phyloP scores from a whole-genome alignment of 2,329 filamentous ascomycete genomes.

The Penicillium nordicum region DNA sequence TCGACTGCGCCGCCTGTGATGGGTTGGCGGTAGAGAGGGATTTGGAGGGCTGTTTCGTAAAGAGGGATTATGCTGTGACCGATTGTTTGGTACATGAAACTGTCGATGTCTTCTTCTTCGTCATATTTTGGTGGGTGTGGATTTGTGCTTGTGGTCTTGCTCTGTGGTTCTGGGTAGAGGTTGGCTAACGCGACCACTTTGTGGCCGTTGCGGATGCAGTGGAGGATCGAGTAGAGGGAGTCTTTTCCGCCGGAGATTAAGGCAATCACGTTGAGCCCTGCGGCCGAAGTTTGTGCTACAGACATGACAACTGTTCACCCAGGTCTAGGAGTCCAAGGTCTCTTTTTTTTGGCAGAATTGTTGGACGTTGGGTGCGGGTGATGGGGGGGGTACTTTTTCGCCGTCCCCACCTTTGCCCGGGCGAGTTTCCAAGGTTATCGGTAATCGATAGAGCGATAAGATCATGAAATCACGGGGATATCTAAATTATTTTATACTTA shows the following conservation, averaged over 20 bases:
- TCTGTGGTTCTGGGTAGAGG: conserved; percentile 59
- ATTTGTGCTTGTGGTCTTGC: neutral
- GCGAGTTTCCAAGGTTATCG: conserved; percentile 1
- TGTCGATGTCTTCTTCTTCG: conserved; percentile 69
- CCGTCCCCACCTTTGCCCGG: conserved; percentile 5
- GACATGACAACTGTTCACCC: conserved; percentile 21
- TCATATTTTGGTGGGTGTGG: conserved; percentile 9
- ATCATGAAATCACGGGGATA: neutral
- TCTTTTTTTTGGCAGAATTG: conserved; percentile 1
- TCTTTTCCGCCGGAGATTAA: conserved; percentile 96
- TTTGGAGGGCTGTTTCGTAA: conserved; percentile 71
- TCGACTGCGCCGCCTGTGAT: conserved; percentile 72
- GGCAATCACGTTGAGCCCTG: conserved; percentile 70
- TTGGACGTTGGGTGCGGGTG: conserved; percentile 1
- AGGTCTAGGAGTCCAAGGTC: neutral
- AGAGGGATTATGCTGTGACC: conserved; percentile 83
- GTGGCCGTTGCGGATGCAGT: conserved; percentile 84
- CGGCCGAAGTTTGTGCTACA: conserved; percentile 25
- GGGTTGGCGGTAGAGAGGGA: conserved; percentile 78
- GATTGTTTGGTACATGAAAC: conserved; percentile 99
- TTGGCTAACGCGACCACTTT: conserved; percentile 84
- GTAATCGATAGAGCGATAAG: conserved; percentile 3
- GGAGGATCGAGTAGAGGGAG: conserved; percentile 87
- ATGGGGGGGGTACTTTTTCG: conserved; percentile 9
- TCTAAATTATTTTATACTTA: neutral